Percentiles rank a stretch among this genome's conserved stretches.
These are phyloP conservation scores for Mycena pura DNA, from an alignment of 768 basidiomycete genomes.

Conservation along the genomic window DNA sequence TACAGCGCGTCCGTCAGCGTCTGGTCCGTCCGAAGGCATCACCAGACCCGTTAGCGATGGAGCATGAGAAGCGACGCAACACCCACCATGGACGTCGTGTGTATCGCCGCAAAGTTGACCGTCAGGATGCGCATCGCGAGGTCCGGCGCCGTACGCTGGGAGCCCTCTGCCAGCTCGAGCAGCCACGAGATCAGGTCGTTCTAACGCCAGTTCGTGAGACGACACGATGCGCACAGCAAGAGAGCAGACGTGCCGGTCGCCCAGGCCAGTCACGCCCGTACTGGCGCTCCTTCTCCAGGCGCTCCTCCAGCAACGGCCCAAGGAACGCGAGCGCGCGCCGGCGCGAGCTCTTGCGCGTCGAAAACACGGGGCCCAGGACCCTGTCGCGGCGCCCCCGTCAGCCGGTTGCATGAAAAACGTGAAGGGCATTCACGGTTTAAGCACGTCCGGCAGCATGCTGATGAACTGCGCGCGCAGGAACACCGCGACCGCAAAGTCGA, in stretches of 20 bases:
- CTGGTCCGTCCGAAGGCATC: conserved; percentile 39
- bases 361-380: conserved; percentile 15
- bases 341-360: conserved; percentile 7
- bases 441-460: conserved; percentile 34
- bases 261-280: conserved; percentile 35
- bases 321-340: conserved; percentile 27
- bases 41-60: conserved; percentile 7
- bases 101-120: conserved; percentile 41
- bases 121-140: conserved; percentile 31
- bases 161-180: conserved; percentile 29
- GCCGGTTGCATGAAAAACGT: neutral
- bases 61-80: conserved; percentile 9
- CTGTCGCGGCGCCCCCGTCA: conserved; percentile 41
- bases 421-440: conserved; percentile 38
- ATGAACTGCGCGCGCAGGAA: conserved; percentile 27
- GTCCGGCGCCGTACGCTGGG: conserved; percentile 13
- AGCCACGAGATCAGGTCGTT: conserved; percentile 40
- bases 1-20: conserved; percentile 26
- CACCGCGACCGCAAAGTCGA: conserved; percentile 34
- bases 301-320: conserved; percentile 39
- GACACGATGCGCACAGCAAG: too few relatives aligned
- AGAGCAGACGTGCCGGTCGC: conserved; percentile 35
- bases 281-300: conserved; percentile 31
- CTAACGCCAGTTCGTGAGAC: conserved; percentile 22
- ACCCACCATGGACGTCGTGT: conserved; percentile 43